Evolutionary conservation across 306 rosid genomes (phyloP).

Genomic region (Cotoneaster glaucophyllus): DNA sequence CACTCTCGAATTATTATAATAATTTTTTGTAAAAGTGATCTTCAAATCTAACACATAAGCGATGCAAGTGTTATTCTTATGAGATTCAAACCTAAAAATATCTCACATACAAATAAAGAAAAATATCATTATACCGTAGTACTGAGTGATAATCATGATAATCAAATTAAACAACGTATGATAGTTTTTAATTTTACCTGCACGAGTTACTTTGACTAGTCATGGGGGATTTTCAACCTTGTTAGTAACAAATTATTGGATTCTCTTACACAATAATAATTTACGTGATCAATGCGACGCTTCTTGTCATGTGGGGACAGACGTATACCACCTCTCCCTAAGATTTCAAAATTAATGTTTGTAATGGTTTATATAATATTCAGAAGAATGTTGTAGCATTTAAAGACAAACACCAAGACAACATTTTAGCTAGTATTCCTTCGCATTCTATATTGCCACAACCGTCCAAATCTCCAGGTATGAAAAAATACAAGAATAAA

Average conservation of each 20-base stretch:
- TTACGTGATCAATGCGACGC: not conserved
- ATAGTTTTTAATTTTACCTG: not conserved
- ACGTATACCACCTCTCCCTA: not conserved
- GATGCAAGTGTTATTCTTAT: too few species aligned
- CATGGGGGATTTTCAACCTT: not conserved
- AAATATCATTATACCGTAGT: too few species aligned
- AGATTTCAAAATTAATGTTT: not conserved
- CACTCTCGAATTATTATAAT: too few species aligned
- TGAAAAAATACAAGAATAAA: conserved; percentile 22
- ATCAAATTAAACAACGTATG: too few species aligned
- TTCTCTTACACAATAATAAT: not conserved
- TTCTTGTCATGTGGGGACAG: conserved; percentile 1
- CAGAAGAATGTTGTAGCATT: conserved; percentile 45
- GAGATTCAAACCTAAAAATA: too few species aligned
- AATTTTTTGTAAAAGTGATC: too few species aligned
- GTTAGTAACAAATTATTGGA: not conserved
- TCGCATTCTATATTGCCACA: conserved; percentile 30
- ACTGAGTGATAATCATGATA: too few species aligned
- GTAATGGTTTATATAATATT: conserved; percentile 24
- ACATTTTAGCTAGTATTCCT: conserved; percentile 16
- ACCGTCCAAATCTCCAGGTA: conserved; percentile 71
- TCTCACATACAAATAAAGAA: too few species aligned
- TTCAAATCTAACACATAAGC: too few species aligned
- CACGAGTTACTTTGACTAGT: not conserved
- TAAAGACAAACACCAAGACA: conserved; percentile 44